These are phyloP conservation scores for Schwanniomyces occidentalis DNA, from an alignment of 805 yeast species.

Conservation along the genomic window DNA sequence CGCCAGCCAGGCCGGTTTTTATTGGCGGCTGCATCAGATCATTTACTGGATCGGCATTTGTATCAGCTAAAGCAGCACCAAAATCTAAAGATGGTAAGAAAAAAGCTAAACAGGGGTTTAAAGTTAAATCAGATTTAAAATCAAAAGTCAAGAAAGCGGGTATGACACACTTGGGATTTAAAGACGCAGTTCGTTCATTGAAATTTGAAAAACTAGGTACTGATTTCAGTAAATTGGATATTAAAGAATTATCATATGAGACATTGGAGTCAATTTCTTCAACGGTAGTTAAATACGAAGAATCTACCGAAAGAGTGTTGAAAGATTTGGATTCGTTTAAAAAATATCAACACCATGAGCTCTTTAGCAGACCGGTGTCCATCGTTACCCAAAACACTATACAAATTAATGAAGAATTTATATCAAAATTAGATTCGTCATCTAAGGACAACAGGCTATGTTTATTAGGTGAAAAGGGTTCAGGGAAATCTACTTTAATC, in stretches of 20 bases:
- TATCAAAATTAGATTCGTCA: slow-evolving; percentile 30
- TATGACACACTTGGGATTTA: slow-evolving; percentile 40
- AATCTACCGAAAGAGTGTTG: slow-evolving; percentile 43
- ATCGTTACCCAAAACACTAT: slow-evolving; percentile 54
- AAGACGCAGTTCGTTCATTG: slow-evolving; percentile 36
- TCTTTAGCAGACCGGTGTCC: slow-evolving; percentile 60
- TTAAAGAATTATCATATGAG: slow-evolving; percentile 12
- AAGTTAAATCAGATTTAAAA: slow-evolving; percentile 14
- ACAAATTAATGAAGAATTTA: slow-evolving; percentile 35
- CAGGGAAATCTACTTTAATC: slow-evolving; percentile 75
- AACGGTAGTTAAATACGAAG: slow-evolving; percentile 37
- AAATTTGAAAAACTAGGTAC: slow-evolving; percentile 35
- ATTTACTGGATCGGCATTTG: slow-evolving; percentile 11
- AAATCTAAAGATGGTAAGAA: slow-evolving; percentile 24
- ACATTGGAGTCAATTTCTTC: slow-evolving; percentile 10
- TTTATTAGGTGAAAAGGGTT: slow-evolving; percentile 70
- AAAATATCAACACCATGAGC: slow-evolving; percentile 66
- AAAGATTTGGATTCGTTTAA: slow-evolving; percentile 62
- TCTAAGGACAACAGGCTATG: slow-evolving; percentile 49
- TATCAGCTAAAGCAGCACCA: slow-evolving; percentile 17
- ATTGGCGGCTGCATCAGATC: slow-evolving; percentile 6
- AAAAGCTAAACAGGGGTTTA: slow-evolving; percentile 23
- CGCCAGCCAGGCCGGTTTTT: slow-evolving; percentile 1
- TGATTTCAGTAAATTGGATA: slow-evolving; percentile 16
- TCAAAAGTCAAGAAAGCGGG: slow-evolving; percentile 36